Percentiles rank a stretch among this genome's conserved stretches.
Evolutionary conservation across 345 rosid genomes (phyloP).

Genomic region (Camelina neglecta): DNA sequence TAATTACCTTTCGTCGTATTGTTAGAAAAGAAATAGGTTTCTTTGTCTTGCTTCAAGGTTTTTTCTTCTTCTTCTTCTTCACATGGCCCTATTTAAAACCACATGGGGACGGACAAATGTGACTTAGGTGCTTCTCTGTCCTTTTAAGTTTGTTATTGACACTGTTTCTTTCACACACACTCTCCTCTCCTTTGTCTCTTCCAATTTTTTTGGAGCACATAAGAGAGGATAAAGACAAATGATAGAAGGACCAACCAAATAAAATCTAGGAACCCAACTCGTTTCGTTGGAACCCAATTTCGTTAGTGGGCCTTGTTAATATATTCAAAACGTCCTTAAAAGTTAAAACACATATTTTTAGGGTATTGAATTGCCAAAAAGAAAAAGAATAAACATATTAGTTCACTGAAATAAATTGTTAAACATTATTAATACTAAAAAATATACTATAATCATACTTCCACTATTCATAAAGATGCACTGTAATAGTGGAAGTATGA

Average conservation of each 20-base stretch:
- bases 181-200: not conserved
- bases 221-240: not conserved
- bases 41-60: not conserved
- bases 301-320: not conserved
- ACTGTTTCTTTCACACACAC: too few species aligned
- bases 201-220: conserved; percentile 2
- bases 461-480: too few species aligned
- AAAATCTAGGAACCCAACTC: not conserved
- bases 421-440: too few species aligned
- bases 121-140: not conserved
- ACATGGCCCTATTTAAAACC: not conserved
- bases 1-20: too few species aligned
- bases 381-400: too few species aligned
- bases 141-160: not conserved
- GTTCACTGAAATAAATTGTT: too few species aligned
- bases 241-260: not conserved
- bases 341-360: not conserved
- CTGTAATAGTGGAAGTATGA: too few species aligned
- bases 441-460: too few species aligned
- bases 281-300: not conserved
- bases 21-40: not conserved
- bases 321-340: not conserved
- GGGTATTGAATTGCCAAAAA: too few species aligned
- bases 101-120: not conserved
- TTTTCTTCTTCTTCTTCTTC: not conserved